Percentiles rank a stretch among this genome's conserved stretches.
These are phyloP conservation scores for Trametes maxima DNA, from an alignment of 768 basidiomycete species.

Conservation along the genomic window DNA sequence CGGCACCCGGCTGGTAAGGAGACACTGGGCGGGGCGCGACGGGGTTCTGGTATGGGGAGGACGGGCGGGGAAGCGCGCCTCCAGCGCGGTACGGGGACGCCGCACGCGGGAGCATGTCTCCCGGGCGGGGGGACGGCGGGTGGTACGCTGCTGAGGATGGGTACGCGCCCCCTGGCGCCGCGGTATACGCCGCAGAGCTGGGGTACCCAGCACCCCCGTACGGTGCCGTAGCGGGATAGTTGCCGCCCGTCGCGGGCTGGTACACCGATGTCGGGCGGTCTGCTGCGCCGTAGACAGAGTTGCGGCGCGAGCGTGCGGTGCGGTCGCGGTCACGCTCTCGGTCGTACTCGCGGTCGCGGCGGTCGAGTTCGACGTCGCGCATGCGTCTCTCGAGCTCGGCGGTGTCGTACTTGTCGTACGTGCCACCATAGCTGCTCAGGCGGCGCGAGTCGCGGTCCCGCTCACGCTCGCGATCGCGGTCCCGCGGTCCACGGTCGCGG, in stretches of 20 bases:
- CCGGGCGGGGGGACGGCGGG: slow-evolving; percentile 25
- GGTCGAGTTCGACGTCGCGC: slow-evolving; percentile 29
- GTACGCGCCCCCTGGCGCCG: slow-evolving; percentile 22
- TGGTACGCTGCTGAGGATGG: slow-evolving; percentile 18
- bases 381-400: slow-evolving; percentile 45
- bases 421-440: slow-evolving; percentile 26
- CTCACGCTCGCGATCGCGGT: slow-evolving; percentile 25
- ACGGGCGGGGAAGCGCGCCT: slow-evolving; percentile 18
- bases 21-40: slow-evolving; percentile 8
- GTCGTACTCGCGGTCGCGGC: slow-evolving; percentile 22
- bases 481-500: slow-evolving; percentile 22
- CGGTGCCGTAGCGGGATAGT: neutral
- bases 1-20: slow-evolving; percentile 6
- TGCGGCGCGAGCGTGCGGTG: slow-evolving; percentile 23
- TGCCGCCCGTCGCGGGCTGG: slow-evolving; percentile 23
- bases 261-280: slow-evolving; percentile 23
- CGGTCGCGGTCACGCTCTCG: slow-evolving; percentile 22
- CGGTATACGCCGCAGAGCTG: slow-evolving; percentile 14
- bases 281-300: slow-evolving; percentile 23
- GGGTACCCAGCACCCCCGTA: neutral
- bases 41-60: slow-evolving; percentile 15
- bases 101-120: slow-evolving; percentile 22
- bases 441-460: slow-evolving; percentile 44
- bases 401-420: slow-evolving; percentile 25
- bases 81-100: slow-evolving; percentile 23